Evolutionary conservation across 768 basidiomycete species (phyloP), one percentile per base, ranked within the genome.

Genomic region (Rhodotorula graminis): DNA sequence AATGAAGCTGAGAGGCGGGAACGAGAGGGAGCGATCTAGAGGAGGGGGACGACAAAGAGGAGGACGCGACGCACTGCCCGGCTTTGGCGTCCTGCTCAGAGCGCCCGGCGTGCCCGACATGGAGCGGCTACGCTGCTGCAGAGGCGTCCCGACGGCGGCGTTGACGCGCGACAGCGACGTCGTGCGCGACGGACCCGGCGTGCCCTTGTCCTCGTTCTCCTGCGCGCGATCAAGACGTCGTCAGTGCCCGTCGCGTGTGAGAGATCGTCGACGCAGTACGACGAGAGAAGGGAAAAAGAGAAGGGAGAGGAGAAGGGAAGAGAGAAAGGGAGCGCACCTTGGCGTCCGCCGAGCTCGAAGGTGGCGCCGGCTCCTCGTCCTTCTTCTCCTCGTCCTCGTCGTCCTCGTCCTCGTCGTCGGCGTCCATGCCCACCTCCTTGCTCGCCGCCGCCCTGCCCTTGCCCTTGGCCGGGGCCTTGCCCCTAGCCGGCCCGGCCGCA

Each of bases 41-140:
- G n/a, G n/a, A n/a, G n/a, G n/a, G n/a, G 12, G 23, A 19, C 12
- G 46, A 55, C 5, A 9, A 37, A 9, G 9, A 37, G 37, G 37
- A 37, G 5, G 37, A 37, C 37, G 37, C 4, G 23, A 68, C 71
- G 27, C 47, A 72, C 71, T 64, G 58, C 69, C 61, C 6, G 66
- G 69, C 49, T 52, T 59, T 9, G 62, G 63, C 42, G 53, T 46
- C 33, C 65, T 70, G 15, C 53, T 52, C 63, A 71, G 65, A 23
- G 23, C 25, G 11, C 23, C 50, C 0, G 65, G 65, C 52, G 65
- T 63, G 0, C 42, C 33, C 12, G 64, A 66, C 33, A n/a, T 14
- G 2, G 37, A 62, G 19, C 69, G 65, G 8, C 31, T 47, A 15
- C 58, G 66, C 40, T 62, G 37, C 11, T 49, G 55, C n/a, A 64